phyloP scores from a whole-genome alignment of 768 basidiomycete genomes.

The Pulveroboletus frians region DNA sequence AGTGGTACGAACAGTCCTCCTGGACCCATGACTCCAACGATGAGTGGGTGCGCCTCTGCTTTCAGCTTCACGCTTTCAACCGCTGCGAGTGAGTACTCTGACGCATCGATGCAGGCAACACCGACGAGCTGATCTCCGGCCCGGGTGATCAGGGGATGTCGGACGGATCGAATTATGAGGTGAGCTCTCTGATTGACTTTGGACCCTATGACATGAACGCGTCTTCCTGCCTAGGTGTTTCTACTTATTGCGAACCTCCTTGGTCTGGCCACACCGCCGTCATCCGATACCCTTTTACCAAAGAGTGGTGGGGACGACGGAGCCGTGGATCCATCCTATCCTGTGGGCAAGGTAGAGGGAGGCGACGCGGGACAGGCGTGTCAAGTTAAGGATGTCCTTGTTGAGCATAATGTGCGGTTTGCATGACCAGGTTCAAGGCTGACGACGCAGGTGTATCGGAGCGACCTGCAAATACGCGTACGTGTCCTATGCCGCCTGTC shows the following conservation, averaged over 20 bases:
- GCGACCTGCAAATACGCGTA: slow-evolving; percentile 57
- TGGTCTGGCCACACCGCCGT: slow-evolving; percentile 42
- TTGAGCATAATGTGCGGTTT: slow-evolving; percentile 71
- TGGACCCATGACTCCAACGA: slow-evolving; percentile 30
- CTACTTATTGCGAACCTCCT: slow-evolving; percentile 57
- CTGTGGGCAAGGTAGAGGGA: slow-evolving; percentile 50
- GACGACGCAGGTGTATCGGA: slow-evolving; percentile 51
- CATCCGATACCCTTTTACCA: background rate
- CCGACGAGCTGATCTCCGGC: slow-evolving; percentile 56
- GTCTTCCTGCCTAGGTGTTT: slow-evolving; percentile 42
- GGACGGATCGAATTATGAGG: slow-evolving; percentile 60
- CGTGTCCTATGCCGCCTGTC: slow-evolving; percentile 11
- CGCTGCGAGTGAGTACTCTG: slow-evolving; percentile 22
- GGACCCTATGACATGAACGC: slow-evolving; percentile 18
- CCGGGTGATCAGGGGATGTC: slow-evolving; percentile 41
- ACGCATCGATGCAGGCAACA: slow-evolving; percentile 30
- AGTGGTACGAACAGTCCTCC: slow-evolving; percentile 30
- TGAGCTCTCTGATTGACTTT: slow-evolving; percentile 36
- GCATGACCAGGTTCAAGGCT: slow-evolving; percentile 62
- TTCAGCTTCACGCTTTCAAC: slow-evolving; percentile 28
- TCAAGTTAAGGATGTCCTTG: slow-evolving; percentile 65
- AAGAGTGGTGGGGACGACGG: slow-evolving; percentile 6
- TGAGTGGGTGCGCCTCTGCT: slow-evolving; percentile 22
- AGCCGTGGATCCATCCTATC: slow-evolving; percentile 13
- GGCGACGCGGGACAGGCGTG: slow-evolving; percentile 55